A percentile compares a stretch with the other conserved stretches of the same genome.
Conservation (phyloP, 805 yeast species). For the Priceomyces fermenticarens region DNA sequence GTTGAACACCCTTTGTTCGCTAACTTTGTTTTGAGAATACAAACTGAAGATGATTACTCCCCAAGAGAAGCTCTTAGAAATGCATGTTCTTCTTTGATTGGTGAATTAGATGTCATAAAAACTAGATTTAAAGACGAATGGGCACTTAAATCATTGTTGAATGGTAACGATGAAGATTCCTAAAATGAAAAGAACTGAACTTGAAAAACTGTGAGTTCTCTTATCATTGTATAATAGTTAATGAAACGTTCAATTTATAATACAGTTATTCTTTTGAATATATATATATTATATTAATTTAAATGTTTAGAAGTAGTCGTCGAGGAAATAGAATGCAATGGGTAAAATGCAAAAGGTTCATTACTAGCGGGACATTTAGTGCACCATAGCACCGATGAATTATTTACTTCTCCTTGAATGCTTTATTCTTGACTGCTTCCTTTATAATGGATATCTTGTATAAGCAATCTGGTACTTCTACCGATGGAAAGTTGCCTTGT, state of each 20-base stretch:
- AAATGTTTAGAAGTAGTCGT: too few relatives aligned
- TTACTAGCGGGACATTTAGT: neutral
- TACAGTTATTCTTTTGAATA: neutral
- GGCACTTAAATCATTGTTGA: constrained; percentile 76
- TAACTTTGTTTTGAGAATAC: constrained; percentile 88
- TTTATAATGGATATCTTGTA: constrained; percentile 49
- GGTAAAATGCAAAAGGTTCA: neutral
- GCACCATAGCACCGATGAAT: neutral
- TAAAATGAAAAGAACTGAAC: neutral
- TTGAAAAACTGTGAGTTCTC: neutral
- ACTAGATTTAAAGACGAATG: constrained; percentile 87
- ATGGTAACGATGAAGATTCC: constrained; percentile 36
- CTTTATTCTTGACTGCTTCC: constrained; percentile 54
- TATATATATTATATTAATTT: too few relatives aligned
- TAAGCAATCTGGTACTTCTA: constrained; percentile 40
- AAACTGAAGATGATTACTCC: constrained; percentile 91
- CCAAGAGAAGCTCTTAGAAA: constrained; percentile 88
- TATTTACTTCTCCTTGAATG: constrained; percentile 17
- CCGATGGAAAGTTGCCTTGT: constrained; percentile 40
- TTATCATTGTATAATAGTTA: neutral
- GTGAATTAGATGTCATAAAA: constrained; percentile 70
- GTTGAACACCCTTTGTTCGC: constrained; percentile 98
- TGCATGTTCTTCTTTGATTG: constrained; percentile 82
- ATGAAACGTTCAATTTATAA: neutral
- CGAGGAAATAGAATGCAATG: neutral